Evolutionary conservation across 164 flowering plant species (phyloP).

Genomic region (Aristolochia fimbriata): DNA sequence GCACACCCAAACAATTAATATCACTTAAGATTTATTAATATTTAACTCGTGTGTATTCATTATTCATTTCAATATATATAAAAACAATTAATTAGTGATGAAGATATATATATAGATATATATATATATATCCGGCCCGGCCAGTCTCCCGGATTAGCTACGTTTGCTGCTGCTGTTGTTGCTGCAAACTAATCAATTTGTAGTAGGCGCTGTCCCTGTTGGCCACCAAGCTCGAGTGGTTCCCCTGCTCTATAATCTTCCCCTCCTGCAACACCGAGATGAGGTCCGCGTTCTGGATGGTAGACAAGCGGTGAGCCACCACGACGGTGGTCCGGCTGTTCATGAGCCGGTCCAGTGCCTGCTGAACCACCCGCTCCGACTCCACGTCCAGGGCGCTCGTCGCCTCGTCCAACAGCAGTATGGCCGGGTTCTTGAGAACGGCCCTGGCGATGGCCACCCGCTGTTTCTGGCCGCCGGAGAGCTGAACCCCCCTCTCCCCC

Average conservation of each 20-base stretch:
- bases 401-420: background rate
- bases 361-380: background rate
- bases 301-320: background rate
- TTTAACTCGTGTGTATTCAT: too few species aligned
- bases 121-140: too few species aligned
- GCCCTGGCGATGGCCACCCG: background rate
- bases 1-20: too few species aligned
- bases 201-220: background rate
- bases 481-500: background rate
- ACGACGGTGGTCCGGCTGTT: background rate
- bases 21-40: too few species aligned
- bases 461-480: background rate
- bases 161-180: background rate
- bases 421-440: background rate
- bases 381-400: background rate
- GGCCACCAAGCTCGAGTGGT: background rate
- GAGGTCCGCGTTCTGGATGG: background rate
- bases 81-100: too few species aligned
- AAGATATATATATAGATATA: too few species aligned
- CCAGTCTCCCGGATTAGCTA: too few species aligned
- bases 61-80: too few species aligned
- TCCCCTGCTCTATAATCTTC: constrained; percentile 1
- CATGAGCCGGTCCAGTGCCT: background rate
- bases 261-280: background rate
- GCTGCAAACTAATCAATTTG: background rate